Base-by-base conservation (phyloP, 2,329 filamentous ascomycete species). In the Thelonectria rubi region DNA sequence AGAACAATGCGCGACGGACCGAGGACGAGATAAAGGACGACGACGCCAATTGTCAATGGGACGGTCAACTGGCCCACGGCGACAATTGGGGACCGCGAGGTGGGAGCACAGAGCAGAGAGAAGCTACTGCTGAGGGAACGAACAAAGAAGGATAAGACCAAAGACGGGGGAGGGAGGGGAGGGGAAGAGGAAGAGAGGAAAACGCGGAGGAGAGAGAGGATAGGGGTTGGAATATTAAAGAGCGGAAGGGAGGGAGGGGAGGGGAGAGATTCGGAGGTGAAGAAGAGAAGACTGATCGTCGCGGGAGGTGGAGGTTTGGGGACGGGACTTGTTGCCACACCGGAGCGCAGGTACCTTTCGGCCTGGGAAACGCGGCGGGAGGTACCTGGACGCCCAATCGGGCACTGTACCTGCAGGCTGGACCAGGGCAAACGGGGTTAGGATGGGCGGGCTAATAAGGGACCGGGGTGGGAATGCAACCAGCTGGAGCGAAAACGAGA, bases 11-110 rank as follows among this genome's bases (percentile, higher is more conserved):
- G 61, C 59, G 58, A 60, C 55, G 59, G 55, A 61, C 49, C 20
- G 49, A 58, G 47, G 58, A 49, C 54, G 24, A 46, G 55, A 58
- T 37, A 55, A 60, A 58, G 43, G 55, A 45, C 49, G 60, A 61
- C 55, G 39, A 46, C 49, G 56, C 64, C 68, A 69, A 70, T 68
- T 70, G 64, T 62, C 54, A 57, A 63, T 58, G 56, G 53, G 54
- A 14, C 20, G 39, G 54, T 54, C 50, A 49, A 49, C 54, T 18
- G 34, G n/a, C 49, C 51, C 40, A 60, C 30, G 40, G 48, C 45
- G 30, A 53, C 18, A 54, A 30, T 55, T 55, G 53, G 26, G 48
- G 48, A 30, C 26, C 55, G 43, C 39, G 52, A 43, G 58, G 53
- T 52, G 51, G 57, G 55, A 51, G 26, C 40, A 46, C 48, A 45